A percentile compares a stretch with the other conserved stretches of the same genome.
Evolutionary conservation across 2,329 filamentous ascomycete species (phyloP).

Genomic region (Dactylellina sp.): DNA sequence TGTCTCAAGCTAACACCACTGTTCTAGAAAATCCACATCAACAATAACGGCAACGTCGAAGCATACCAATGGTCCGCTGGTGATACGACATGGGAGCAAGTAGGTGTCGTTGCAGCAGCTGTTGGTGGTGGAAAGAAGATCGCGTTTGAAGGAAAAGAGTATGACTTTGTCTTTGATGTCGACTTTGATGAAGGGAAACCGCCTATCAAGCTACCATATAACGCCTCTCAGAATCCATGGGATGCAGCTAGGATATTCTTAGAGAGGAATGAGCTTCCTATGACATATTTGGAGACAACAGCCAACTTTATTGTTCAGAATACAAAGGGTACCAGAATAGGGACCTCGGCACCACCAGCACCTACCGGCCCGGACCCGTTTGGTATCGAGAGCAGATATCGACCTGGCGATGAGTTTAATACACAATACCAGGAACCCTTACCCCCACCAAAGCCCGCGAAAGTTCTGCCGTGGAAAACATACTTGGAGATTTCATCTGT

Average conservation of each 20-base stretch:
- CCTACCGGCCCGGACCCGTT: constrained; percentile 74
- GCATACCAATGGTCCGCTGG: constrained; percentile 60
- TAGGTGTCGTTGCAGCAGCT: constrained; percentile 94
- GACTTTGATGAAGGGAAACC: constrained; percentile 96
- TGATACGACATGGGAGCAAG: constrained; percentile 74
- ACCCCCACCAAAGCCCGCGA: constrained; percentile 66
- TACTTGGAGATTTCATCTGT: constrained; percentile 82
- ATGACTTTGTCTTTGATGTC: constrained; percentile 96
- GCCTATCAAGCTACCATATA: constrained; percentile 91
- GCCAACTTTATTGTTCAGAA: constrained; percentile 92
- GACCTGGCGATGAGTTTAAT: constrained; percentile 73
- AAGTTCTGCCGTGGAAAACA: constrained; percentile 79
- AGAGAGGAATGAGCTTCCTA: constrained; percentile 85
- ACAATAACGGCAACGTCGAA: constrained; percentile 59
- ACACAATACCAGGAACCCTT: constrained; percentile 63
- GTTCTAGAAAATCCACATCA: constrained; percentile 80
- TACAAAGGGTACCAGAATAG: constrained; percentile 86
- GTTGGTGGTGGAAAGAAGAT: constrained; percentile 85
- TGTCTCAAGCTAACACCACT: no score
- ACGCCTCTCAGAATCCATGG: constrained; percentile 90
- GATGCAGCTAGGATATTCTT: constrained; percentile 92
- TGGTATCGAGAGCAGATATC: constrained; percentile 81
- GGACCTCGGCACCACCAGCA: constrained; percentile 67
- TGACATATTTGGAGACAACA: constrained; percentile 86
- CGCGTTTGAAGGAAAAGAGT: constrained; percentile 84